A percentile compares a stretch with the other conserved stretches of the same genome.
These are phyloP conservation scores for Cryptococcus sp. DNA, from an alignment of 1,284 basidiomycete species.

Conservation along the genomic window DNA sequence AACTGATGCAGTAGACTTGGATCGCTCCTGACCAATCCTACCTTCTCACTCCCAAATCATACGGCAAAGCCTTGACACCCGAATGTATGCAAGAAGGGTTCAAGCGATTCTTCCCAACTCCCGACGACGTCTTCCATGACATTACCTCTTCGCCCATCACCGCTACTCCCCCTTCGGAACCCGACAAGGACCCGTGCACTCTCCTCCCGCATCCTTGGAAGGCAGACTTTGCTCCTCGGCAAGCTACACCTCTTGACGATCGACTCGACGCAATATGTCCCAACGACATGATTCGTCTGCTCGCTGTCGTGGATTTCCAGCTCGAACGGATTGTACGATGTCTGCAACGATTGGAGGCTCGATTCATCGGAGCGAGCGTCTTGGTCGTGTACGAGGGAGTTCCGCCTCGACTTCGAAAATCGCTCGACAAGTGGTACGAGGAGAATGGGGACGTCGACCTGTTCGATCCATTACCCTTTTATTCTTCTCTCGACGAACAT, in stretches of 20 bases:
- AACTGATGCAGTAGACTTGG: constrained; percentile 59
- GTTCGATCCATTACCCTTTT: too few relatives aligned
- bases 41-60: constrained; percentile 65
- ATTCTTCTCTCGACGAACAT: too few relatives aligned
- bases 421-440: too few relatives aligned
- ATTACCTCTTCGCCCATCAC: constrained; percentile 13
- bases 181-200: not conserved
- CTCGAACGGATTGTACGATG: constrained; percentile 53
- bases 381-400: constrained; percentile 81
- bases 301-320: constrained; percentile 48
- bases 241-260: too few relatives aligned
- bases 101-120: constrained; percentile 67
- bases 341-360: constrained; percentile 60
- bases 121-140: constrained; percentile 24
- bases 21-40: constrained; percentile 55
- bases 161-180: constrained; percentile 5
- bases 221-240: too few relatives aligned
- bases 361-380: constrained; percentile 76
- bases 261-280: too few relatives aligned
- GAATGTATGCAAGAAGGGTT: constrained; percentile 68
- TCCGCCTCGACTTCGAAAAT: too few relatives aligned
- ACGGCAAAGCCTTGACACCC: constrained; percentile 69
- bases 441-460: too few relatives aligned
- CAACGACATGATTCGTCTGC: constrained; percentile 58
- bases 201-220: too few relatives aligned